Conservation (phyloP, 441 rosid genomes). For the Breynia disticha region DNA sequence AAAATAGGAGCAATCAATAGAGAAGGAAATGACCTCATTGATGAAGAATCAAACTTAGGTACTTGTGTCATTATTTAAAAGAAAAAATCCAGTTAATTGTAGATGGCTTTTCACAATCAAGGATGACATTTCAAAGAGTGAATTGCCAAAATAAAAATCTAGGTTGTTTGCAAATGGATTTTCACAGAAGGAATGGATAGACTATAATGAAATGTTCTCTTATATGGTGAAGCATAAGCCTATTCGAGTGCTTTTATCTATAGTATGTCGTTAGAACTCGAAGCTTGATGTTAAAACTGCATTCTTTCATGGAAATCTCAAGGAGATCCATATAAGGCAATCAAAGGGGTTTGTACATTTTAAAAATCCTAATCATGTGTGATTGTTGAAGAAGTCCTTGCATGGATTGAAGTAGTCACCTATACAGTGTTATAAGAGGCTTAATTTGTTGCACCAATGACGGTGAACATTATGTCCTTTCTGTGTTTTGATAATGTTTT, state of each 20-base stretch:
- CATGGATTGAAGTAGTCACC: too few relatives aligned
- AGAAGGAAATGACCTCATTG: too few relatives aligned
- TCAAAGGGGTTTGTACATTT: background rate
- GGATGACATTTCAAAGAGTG: background rate
- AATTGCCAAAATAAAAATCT: background rate
- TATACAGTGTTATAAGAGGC: too few relatives aligned
- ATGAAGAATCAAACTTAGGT: too few relatives aligned
- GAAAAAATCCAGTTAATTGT: too few relatives aligned
- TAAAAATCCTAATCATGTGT: background rate
- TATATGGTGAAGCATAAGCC: background rate
- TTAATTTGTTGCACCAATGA: too few relatives aligned
- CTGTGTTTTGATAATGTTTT: too few relatives aligned
- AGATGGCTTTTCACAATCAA: background rate
- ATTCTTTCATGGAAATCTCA: background rate
- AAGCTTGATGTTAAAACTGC: constrained; percentile 1
- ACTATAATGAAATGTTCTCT: background rate
- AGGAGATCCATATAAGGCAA: background rate
- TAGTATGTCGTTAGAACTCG: background rate
- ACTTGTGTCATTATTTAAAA: too few relatives aligned
- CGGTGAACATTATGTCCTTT: too few relatives aligned
- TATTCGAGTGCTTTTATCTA: background rate
- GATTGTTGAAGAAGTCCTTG: too few relatives aligned
- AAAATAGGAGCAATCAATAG: too few relatives aligned
- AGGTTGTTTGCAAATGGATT: background rate
- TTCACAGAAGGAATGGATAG: background rate